These are phyloP conservation scores for Dentipellis fragilis DNA, from an alignment of 768 basidiomycete genomes.

Conservation along the genomic window DNA sequence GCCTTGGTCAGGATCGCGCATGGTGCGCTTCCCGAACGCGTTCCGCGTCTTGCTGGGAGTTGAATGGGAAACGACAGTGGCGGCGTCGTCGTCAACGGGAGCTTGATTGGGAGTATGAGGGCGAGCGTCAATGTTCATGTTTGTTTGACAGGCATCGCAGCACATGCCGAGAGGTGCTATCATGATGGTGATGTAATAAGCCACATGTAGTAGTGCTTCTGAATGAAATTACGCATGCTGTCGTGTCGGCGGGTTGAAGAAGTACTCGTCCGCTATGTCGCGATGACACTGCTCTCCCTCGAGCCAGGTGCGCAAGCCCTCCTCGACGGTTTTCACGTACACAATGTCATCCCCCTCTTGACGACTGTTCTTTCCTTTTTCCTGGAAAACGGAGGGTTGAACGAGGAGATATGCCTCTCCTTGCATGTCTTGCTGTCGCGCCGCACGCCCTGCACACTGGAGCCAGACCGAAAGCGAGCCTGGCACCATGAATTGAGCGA, in stretches of 20 bases:
- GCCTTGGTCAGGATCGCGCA: too few species aligned
- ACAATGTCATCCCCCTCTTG: slow-evolving; percentile 10
- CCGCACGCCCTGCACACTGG: slow-evolving; percentile 18
- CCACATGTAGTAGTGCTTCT: too few species aligned
- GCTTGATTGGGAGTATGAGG: too few species aligned
- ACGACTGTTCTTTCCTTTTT: neutral
- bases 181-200: too few species aligned
- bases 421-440: slow-evolving; percentile 4
- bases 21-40: too few species aligned
- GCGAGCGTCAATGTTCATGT: too few species aligned
- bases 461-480: neutral
- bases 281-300: slow-evolving; percentile 19
- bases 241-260: slow-evolving; percentile 19
- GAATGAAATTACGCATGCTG: neutral
- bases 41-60: too few species aligned
- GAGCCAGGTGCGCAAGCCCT: slow-evolving; percentile 21
- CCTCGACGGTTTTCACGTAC: slow-evolving; percentile 24
- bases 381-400: neutral
- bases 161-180: too few species aligned
- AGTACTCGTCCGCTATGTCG: slow-evolving; percentile 22
- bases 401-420: neutral
- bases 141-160: too few species aligned
- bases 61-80: too few species aligned
- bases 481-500: neutral
- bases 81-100: too few species aligned